Evolutionary conservation across 805 yeast genomes (phyloP), one percentile per base, ranked within the genome.

Genomic region (Suhomyces kilbournensis): DNA sequence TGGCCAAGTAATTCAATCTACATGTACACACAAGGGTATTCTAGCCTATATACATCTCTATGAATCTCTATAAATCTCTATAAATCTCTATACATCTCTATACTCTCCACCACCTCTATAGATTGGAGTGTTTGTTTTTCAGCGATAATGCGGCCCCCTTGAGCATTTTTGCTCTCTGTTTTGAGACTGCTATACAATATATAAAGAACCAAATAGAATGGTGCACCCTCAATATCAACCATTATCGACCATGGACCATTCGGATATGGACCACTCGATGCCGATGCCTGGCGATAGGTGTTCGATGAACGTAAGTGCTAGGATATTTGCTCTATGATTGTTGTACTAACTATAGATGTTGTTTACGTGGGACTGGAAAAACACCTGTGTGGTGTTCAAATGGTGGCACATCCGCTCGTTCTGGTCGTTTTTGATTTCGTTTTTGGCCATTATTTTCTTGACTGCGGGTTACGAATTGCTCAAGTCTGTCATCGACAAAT

Each of bases 401-500:
- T 85, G 92, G 88, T 89, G 96, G 96, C 93, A 86, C 59, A 79
- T 89, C 50, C 74, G 72, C 46, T 78, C 84, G 1, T 61, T 69
- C 5, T 43, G 67, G 2, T 84, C 82, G 6, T 77, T 89, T 46
- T 7, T 85, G 2, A 52, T 81, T 6, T 77, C 90, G 1, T 62
- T 87, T 39, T 9, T 79, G 0, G 76, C 78, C 0, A 74, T 88
- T 22, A 74, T 74, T 0, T 54, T 67, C 0, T 51, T 86, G 5
- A 74, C 84, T 2, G 74, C 81, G 44, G 79, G 83, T 1, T 89
- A 86, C 64, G 96, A 88, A 63, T 82, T 71, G 56, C 48, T 83
- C n/a, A 78, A 71, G 49, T 51, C 51, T 47, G 54, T 62, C 57
- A 55, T 66, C 23, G 48, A 55, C 25, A 56, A 53, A 28, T 74